A percentile compares a stretch with the other conserved stretches of the same genome.
Evolutionary conservation across 768 basidiomycete genomes (phyloP).

Genomic region (Lactifluus volemus): DNA sequence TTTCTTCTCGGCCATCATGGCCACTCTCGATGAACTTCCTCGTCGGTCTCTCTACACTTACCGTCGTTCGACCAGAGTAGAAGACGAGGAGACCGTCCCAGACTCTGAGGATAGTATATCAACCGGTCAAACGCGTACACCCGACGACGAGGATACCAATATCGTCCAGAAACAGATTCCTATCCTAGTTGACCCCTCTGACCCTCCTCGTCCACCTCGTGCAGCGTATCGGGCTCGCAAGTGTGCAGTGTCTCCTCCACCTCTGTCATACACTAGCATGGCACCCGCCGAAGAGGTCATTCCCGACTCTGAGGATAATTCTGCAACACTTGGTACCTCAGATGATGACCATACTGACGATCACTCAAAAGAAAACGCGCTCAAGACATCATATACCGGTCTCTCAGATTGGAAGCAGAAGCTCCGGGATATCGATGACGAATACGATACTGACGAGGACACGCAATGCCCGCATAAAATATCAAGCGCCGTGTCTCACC

Average conservation of each 20-base stretch:
- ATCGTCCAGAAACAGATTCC: not conserved
- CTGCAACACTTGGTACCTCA: not conserved
- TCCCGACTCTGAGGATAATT: constrained; percentile 15
- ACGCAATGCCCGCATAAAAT: not conserved
- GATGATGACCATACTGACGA: not conserved
- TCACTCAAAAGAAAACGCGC: not conserved
- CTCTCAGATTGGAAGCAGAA: constrained; percentile 16
- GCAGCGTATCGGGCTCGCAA: constrained; percentile 6
- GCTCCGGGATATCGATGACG: constrained; percentile 14
- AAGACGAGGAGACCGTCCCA: constrained; percentile 16
- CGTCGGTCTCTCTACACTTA: constrained; percentile 23
- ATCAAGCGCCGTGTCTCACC: not conserved
- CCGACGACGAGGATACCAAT: not conserved
- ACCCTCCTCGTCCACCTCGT: constrained; percentile 8
- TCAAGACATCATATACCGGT: not conserved
- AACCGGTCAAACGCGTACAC: not conserved
- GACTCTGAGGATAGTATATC: constrained; percentile 17
- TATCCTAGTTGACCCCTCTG: not conserved
- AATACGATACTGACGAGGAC: constrained; percentile 5
- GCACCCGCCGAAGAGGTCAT: constrained; percentile 12
- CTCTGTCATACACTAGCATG: not conserved
- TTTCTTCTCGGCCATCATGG: constrained; percentile 9
- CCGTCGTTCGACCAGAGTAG: constrained; percentile 3
- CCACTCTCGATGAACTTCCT: constrained; percentile 25
- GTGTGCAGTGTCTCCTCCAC: not conserved